Conservation (phyloP, 169 alveolate species). For the Pseudocohnilembus persalinus region DNA sequence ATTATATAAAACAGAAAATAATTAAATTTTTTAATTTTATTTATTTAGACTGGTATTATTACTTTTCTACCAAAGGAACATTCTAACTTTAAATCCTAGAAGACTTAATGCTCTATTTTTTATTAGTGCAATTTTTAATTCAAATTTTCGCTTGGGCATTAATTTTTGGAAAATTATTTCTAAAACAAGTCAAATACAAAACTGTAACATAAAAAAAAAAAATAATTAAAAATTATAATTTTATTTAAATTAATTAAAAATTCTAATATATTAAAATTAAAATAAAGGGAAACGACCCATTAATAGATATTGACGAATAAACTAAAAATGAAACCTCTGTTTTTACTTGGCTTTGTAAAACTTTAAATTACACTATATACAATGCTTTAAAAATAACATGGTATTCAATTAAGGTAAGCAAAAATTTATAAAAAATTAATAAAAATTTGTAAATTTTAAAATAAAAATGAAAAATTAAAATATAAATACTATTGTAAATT, state of each 20-base stretch:
- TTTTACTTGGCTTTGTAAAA: background rate
- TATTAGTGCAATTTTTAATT: background rate
- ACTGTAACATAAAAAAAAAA: background rate
- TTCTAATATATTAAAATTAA: no score
- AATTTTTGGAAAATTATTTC: background rate
- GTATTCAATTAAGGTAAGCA: background rate
- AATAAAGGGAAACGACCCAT: background rate
- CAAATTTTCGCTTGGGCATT: background rate
- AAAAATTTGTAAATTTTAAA: no score
- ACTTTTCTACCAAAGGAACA: background rate
- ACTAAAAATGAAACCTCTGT: background rate
- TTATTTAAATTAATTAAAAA: no score
- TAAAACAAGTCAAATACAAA: background rate
- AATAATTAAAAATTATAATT: no score
- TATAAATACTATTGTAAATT: no score
- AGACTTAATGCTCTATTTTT: background rate
- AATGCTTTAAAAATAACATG: background rate
- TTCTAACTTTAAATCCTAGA: background rate
- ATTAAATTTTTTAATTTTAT: no score
- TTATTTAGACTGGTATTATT: background rate
- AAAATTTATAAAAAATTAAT: no score
- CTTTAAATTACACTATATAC: background rate
- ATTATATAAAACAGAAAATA: background rate
- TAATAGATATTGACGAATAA: background rate
- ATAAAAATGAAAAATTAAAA: no score